Evolutionary conservation across 140 eudicot species (phyloP).

Genomic region (Oenanthe javanica): DNA sequence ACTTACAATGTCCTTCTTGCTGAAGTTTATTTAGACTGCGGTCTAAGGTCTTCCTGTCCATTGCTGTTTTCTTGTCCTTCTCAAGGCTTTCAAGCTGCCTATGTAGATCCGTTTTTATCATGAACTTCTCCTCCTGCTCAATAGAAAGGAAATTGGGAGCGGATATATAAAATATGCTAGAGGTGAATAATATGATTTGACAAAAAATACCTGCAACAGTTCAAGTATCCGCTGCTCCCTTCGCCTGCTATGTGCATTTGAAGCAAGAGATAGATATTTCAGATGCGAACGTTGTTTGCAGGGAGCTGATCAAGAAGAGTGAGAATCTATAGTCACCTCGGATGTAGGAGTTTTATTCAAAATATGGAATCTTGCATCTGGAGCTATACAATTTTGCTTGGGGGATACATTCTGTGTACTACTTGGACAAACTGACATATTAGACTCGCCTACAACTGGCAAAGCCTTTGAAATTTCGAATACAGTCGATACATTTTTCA

Average conservation of each 20-base stretch:
- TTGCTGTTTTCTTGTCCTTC: constrained; percentile 48
- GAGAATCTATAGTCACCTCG: constrained; percentile 22
- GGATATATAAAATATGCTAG: not conserved
- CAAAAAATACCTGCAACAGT: constrained; percentile 50
- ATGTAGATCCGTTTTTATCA: constrained; percentile 64
- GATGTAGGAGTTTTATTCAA: constrained; percentile 21
- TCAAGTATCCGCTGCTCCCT: constrained; percentile 83
- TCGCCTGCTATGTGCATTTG: constrained; percentile 31
- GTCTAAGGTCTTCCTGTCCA: constrained; percentile 71
- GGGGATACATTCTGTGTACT: constrained; percentile 22
- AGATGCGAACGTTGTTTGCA: constrained; percentile 39
- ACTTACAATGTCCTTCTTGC: constrained; percentile 65
- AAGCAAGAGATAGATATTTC: constrained; percentile 63
- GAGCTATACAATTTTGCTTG: constrained; percentile 18
- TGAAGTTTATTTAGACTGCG: constrained; percentile 74
- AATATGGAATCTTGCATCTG: constrained; percentile 27
- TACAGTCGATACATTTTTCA: constrained; percentile 13
- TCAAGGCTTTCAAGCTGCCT: constrained; percentile 66
- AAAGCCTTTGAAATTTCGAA: constrained; percentile 21
- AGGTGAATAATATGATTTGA: constrained; percentile 13
- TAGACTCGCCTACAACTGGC: constrained; percentile 16
- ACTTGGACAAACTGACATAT: constrained; percentile 17
- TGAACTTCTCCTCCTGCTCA: constrained; percentile 68
- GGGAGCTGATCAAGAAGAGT: constrained; percentile 26
- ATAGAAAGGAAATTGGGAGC: not conserved